Percentiles rank a stretch among this genome's conserved stretches.
Conservation (phyloP, 2,329 filamentous ascomycete genomes). For the Penicillium corylophilum region DNA sequence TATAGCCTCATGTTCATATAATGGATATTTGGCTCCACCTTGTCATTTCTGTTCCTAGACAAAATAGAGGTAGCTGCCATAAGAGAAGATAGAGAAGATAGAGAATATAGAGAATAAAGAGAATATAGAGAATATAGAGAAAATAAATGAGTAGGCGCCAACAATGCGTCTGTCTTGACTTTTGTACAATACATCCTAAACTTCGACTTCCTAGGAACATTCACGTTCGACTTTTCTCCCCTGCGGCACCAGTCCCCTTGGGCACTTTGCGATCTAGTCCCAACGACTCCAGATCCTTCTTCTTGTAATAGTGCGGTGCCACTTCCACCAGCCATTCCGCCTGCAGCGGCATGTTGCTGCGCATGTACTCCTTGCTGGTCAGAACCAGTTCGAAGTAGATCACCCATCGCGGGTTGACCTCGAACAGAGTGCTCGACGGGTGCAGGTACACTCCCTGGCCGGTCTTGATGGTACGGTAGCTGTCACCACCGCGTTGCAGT, state of each 20-base stretch:
- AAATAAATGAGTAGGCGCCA: no score
- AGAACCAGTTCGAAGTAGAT: conserved; percentile 85
- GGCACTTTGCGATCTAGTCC: conserved; percentile 74
- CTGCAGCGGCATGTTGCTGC: conserved; percentile 80
- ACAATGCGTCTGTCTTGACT: background rate
- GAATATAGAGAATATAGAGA: no score
- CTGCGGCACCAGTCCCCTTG: conserved; percentile 53
- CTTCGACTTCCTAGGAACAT: background rate
- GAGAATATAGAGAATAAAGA: no score
- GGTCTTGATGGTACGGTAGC: conserved; percentile 89
- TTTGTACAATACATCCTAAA: background rate
- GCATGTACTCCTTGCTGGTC: conserved; percentile 94
- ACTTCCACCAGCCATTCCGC: conserved; percentile 82
- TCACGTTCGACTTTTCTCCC: conserved; percentile 40
- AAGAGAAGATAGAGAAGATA: no score
- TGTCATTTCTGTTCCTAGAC: no score
- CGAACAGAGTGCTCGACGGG: conserved; percentile 77
- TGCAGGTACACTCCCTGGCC: conserved; percentile 89
- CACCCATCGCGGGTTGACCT: conserved; percentile 78
- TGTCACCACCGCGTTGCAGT: conserved; percentile 78
- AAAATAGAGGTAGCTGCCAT: no score
- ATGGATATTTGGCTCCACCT: no score
- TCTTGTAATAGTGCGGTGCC: conserved; percentile 93
- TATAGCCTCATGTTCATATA: no score
- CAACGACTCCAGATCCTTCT: conserved; percentile 79